Evolutionary conservation across 2,329 filamentous ascomycete genomes (phyloP), one percentile per base, ranked within the genome.

Genomic region (Aphanocladium album): DNA sequence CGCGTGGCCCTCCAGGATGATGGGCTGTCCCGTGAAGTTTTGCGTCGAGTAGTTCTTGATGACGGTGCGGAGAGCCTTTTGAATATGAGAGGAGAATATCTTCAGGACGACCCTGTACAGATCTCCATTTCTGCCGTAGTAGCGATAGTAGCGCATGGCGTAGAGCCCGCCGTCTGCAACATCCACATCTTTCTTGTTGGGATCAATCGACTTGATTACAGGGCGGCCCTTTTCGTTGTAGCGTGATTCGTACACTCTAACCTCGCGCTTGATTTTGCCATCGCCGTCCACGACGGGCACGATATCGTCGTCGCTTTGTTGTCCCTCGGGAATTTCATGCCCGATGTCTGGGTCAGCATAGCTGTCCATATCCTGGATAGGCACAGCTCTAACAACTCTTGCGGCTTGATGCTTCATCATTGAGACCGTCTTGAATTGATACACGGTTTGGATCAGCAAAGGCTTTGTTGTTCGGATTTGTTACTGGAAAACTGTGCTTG

Each of bases 161-260:
- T 41, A 57, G 21, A 57, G 6, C 5, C 41, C 27, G 27, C 35
- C 21, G 41, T 45, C 54, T 85, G 83, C 19, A 81, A 60, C 47
- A 47, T 62, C 58, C 47, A 60, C 54, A 57, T 60, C 58, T 41
- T 51, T 61, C 35, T 61, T 61, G 57, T 25, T 33, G 43, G 46
- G 39, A 37, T 47, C 35, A 21, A 54, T 30, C 33, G 27, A 49
- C 23, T 46, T 35, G 52, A 53, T 23, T 17, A 35, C 59, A 2
- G 41, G 37, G 2, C 17, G 37, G 19, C 54, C 54, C 16, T 57
- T 57, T 11, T 45, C 23, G 39, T 57, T 57, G 35, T 35, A 57
- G 17, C 41, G 27, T 5, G 54, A 57, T 23, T 35, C 54, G 41
- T 46, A 57, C 19, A 45, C 41, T 21, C 47, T 57, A 3, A 57